phyloP scores from a whole-genome alignment of 208 protist genomes.

The Trypanosoma cruzi region DNA sequence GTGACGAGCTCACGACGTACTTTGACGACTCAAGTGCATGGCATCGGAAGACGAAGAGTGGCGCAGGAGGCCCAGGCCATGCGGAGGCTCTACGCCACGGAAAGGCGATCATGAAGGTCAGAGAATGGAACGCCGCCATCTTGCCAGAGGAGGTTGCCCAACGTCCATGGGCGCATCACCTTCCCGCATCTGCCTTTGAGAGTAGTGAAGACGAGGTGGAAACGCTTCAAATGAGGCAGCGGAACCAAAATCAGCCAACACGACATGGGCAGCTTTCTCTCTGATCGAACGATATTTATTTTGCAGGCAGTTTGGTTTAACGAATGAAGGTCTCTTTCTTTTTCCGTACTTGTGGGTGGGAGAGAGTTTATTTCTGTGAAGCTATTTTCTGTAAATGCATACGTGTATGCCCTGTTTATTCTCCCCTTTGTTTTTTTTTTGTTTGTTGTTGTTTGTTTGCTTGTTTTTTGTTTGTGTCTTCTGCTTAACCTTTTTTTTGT shows the following conservation, averaged over 20 bases:
- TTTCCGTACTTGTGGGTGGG: not conserved
- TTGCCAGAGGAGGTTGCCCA: constrained; percentile 27
- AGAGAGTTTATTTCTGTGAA: not conserved
- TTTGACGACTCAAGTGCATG: constrained; percentile 33
- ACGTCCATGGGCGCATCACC: constrained; percentile 40
- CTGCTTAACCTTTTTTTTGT: too few relatives aligned
- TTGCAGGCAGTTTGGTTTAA: too few relatives aligned
- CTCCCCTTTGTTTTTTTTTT: not conserved
- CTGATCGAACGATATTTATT: too few relatives aligned
- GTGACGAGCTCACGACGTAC: constrained; percentile 62
- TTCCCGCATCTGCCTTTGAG: constrained; percentile 38
- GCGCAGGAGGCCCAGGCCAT: constrained; percentile 53
- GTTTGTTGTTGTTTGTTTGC: not conserved
- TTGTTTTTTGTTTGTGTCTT: too few relatives aligned
- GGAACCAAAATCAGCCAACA: not conserved
- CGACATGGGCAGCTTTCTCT: not conserved
- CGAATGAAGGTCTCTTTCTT: not conserved
- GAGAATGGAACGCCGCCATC: constrained; percentile 53
- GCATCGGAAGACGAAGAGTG: constrained; percentile 29
- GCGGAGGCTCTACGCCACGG: constrained; percentile 79
- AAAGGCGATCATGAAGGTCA: constrained; percentile 50
- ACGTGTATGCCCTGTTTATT: too few relatives aligned
- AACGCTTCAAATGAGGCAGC: not conserved
- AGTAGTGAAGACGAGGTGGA: constrained; percentile 6
- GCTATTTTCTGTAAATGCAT: too few relatives aligned